Conservation (phyloP, 176 grass and related monocot species). For the Rhynchospora tenuis region DNA sequence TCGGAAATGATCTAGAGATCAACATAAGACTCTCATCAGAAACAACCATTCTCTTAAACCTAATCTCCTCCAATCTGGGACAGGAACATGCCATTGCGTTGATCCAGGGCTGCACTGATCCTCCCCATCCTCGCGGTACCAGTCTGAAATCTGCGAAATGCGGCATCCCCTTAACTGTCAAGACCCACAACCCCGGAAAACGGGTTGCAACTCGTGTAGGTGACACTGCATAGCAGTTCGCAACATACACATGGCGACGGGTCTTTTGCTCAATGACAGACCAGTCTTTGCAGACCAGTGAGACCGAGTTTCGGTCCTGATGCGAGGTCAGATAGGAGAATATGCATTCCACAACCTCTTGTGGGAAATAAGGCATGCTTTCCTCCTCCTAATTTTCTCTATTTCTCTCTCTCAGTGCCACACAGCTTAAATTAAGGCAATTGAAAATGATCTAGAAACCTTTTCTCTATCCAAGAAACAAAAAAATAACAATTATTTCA, state of each 20-base stretch:
- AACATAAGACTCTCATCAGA: slow-evolving; percentile 57
- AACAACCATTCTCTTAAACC: slow-evolving; percentile 85
- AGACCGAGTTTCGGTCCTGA: slow-evolving; percentile 57
- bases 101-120: slow-evolving; percentile 50
- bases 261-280: slow-evolving; percentile 62
- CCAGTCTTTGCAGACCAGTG: slow-evolving; percentile 75
- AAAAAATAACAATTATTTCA: too few species aligned
- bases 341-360: slow-evolving; percentile 90
- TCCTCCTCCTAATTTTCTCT: neutral
- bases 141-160: slow-evolving; percentile 82
- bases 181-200: slow-evolving; percentile 39
- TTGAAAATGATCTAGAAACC: too few species aligned
- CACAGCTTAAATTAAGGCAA: too few species aligned
- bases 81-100: slow-evolving; percentile 34
- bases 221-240: slow-evolving; percentile 62
- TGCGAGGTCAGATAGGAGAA: slow-evolving; percentile 64
- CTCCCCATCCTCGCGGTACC: slow-evolving; percentile 73
- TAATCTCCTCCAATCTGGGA: slow-evolving; percentile 50
- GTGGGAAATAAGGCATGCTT: slow-evolving; percentile 74
- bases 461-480: too few species aligned
- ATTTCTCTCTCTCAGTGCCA: neutral
- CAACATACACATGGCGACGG: slow-evolving; percentile 49
- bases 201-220: slow-evolving; percentile 32
- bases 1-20: slow-evolving; percentile 49
- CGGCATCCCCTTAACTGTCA: slow-evolving; percentile 72